phyloP scores from a whole-genome alignment of 306 rosid genomes.

The Trichosanthes truncata region DNA sequence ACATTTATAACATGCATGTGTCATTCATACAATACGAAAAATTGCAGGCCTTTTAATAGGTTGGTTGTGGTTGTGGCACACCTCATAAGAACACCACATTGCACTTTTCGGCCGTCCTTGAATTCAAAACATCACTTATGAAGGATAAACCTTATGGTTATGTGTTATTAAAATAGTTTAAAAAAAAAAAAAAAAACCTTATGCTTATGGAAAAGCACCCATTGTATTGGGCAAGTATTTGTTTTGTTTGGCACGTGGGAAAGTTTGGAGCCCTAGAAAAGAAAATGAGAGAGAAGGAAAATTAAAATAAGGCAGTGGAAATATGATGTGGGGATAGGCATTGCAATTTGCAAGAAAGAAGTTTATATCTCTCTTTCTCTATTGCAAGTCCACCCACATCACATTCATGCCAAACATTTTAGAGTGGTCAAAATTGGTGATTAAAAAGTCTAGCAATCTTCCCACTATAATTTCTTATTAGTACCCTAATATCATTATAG shows the following conservation, averaged over 20 bases:
- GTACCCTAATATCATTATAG: neutral
- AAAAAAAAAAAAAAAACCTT: no score
- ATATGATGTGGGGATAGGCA: slow-evolving; percentile 26
- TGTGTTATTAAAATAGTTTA: no score
- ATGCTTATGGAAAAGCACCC: neutral
- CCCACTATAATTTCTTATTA: neutral
- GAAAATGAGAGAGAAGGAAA: neutral
- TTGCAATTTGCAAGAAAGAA: neutral
- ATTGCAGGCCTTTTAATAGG: neutral
- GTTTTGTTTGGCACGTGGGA: slow-evolving; percentile 19
- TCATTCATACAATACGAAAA: neutral
- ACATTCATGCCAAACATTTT: slow-evolving; percentile 3
- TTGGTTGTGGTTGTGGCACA: slow-evolving; percentile 32
- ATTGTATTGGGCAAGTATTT: neutral
- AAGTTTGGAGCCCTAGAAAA: neutral
- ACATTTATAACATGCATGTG: neutral
- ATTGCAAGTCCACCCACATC: slow-evolving; percentile 13
- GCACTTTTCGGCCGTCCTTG: neutral
- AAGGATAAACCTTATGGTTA: neutral
- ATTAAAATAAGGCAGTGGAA: slow-evolving; percentile 23
- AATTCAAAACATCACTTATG: neutral
- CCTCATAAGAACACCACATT: slow-evolving; percentile 37
- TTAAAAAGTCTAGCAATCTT: neutral
- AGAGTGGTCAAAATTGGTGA: slow-evolving; percentile 12
- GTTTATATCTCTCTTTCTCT: neutral